Conservation (phyloP, 148 eudicot genomes). For the Amaranthus palmeri region DNA sequence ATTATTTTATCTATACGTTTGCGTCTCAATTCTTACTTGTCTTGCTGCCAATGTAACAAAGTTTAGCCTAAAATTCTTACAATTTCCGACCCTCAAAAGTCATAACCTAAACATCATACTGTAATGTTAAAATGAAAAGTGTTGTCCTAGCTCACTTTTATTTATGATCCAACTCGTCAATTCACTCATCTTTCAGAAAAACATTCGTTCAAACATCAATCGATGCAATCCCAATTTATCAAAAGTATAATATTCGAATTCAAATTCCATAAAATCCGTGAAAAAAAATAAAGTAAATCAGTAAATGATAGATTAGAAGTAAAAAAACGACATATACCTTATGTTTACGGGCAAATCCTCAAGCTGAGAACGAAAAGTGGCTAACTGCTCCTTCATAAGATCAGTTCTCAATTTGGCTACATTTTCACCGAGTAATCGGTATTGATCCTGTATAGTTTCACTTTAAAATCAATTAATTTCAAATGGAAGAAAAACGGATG, state of each 20-base stretch:
- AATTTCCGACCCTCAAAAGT: too few relatives aligned
- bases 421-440: conserved; percentile 77
- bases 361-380: conserved; percentile 83
- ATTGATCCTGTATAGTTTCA: conserved; percentile 63
- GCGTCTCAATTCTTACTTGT: too few relatives aligned
- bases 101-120: too few relatives aligned
- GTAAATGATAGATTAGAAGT: neutral
- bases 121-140: too few relatives aligned
- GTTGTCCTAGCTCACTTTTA: too few relatives aligned
- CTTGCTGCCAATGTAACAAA: too few relatives aligned
- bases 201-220: too few relatives aligned
- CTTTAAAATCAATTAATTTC: neutral
- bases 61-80: too few relatives aligned
- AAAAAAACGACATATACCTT: conserved; percentile 42
- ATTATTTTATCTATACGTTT: too few relatives aligned
- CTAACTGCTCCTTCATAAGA: conserved; percentile 92
- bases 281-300: neutral
- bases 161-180: neutral
- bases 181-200: neutral
- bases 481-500: neutral
- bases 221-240: neutral
- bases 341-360: conserved; percentile 96
- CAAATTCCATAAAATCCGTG: too few relatives aligned
- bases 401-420: conserved; percentile 85
- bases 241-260: neutral